Conservation (phyloP, 2,329 filamentous ascomycete genomes). For the Fusarium sp. region DNA sequence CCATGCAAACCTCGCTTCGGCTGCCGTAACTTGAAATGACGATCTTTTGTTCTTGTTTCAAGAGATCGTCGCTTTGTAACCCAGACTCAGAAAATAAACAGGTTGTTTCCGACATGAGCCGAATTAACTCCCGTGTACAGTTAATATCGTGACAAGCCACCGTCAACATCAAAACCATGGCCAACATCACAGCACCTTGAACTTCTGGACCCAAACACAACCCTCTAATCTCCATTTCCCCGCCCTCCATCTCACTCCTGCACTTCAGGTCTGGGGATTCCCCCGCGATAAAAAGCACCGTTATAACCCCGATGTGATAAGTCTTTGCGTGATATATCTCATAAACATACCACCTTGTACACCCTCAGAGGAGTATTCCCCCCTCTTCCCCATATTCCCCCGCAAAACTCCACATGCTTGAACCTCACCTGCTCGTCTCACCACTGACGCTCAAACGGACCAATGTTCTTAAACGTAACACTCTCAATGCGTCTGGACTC, state of each 20-base stretch:
- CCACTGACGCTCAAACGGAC: not conserved
- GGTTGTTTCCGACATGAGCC: constrained; percentile 15
- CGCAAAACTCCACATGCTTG: constrained; percentile 23
- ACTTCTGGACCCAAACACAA: not conserved
- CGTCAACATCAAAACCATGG: not conserved
- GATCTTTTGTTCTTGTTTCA: not conserved
- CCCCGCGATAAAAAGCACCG: constrained; percentile 1
- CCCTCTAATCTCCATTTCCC: not conserved
- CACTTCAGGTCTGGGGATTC: not conserved
- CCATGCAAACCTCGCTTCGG: constrained; percentile 3
- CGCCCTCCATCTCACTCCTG: constrained; percentile 10
- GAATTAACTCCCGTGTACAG: not conserved
- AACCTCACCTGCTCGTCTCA: constrained; percentile 24
- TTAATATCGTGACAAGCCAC: not conserved
- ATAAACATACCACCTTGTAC: constrained; percentile 17
- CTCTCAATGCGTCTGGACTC: not conserved
- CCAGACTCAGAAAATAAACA: not conserved
- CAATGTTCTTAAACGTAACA: not conserved
- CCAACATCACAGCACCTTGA: not conserved
- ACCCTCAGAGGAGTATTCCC: not conserved
- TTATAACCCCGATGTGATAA: not conserved
- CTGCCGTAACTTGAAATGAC: not conserved
- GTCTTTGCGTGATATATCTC: constrained; percentile 16
- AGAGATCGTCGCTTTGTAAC: not conserved
- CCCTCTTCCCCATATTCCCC: constrained; percentile 29